These are phyloP conservation scores for Gossypium trilobum DNA, from an alignment of 441 rosid species.

Conservation along the genomic window DNA sequence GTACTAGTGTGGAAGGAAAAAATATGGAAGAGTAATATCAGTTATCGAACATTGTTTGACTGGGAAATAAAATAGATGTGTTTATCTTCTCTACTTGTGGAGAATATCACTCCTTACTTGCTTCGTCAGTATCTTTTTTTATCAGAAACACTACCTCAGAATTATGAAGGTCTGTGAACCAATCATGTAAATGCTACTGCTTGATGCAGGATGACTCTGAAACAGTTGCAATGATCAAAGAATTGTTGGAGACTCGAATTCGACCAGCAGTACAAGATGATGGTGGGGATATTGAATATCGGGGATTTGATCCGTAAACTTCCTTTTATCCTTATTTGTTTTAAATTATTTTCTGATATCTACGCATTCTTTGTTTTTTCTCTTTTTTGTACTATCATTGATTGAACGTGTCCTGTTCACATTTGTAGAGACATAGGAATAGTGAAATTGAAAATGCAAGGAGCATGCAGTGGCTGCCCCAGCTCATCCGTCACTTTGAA, in stretches of 20 bases:
- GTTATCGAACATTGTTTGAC: neutral
- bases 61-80: neutral
- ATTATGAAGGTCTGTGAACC: neutral
- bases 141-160: neutral
- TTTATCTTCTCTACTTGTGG: neutral
- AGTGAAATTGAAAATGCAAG: conserved; percentile 90
- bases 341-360: neutral
- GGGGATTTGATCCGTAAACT: conserved; percentile 71
- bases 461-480: conserved; percentile 98
- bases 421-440: conserved; percentile 65
- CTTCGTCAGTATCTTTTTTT: neutral
- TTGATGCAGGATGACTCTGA: conserved; percentile 81
- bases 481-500: conserved; percentile 94
- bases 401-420: conserved; percentile 15
- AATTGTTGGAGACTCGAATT: conserved; percentile 87
- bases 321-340: conserved; percentile 8
- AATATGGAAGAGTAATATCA: neutral
- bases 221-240: conserved; percentile 94
- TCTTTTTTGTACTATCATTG: conserved; percentile 1
- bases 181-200: neutral
- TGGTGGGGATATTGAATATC: conserved; percentile 90
- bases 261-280: conserved; percentile 97
- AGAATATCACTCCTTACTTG: neutral
- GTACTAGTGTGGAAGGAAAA: neutral
- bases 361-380: neutral